phyloP scores from a whole-genome alignment of 371 early-diverging fungal genomes.

The Mortierella sp. region DNA sequence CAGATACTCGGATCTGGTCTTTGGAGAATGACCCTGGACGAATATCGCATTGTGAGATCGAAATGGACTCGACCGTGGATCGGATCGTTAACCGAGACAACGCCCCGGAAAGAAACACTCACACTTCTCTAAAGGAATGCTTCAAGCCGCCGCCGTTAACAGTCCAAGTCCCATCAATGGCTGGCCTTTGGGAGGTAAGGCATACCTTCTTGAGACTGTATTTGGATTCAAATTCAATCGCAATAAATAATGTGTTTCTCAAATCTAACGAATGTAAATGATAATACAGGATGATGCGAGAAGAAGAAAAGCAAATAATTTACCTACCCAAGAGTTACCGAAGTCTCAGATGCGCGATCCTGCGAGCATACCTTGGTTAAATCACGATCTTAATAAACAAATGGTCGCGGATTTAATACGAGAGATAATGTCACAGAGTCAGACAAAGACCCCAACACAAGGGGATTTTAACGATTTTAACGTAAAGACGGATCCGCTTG shows the following conservation, averaged over 20 bases:
- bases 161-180: conserved; percentile 45
- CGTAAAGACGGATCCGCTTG: conserved; percentile 24
- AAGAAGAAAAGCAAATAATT: conserved; percentile 47
- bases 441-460: conserved; percentile 23
- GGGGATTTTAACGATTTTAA: conserved; percentile 35
- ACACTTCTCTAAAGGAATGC: conserved; percentile 54
- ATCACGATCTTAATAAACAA: conserved; percentile 32
- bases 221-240: background rate
- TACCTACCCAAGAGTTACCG: conserved; percentile 44
- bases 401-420: conserved; percentile 47
- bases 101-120: conserved; percentile 70
- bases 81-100: conserved; percentile 78
- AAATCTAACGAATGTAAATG: background rate
- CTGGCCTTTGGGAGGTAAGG: conserved; percentile 49
- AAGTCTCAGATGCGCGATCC: conserved; percentile 43
- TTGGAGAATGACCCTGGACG: conserved; percentile 42
- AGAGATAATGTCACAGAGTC: conserved; percentile 36
- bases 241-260: background rate
- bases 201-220: background rate
- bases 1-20: conserved; percentile 40
- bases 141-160: conserved; percentile 35
- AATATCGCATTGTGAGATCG: conserved; percentile 81
- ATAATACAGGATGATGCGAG: conserved; percentile 57
- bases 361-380: conserved; percentile 42
- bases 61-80: conserved; percentile 74